Conservation (phyloP, 2,329 filamentous ascomycete genomes). For the Periconia sp. region DNA sequence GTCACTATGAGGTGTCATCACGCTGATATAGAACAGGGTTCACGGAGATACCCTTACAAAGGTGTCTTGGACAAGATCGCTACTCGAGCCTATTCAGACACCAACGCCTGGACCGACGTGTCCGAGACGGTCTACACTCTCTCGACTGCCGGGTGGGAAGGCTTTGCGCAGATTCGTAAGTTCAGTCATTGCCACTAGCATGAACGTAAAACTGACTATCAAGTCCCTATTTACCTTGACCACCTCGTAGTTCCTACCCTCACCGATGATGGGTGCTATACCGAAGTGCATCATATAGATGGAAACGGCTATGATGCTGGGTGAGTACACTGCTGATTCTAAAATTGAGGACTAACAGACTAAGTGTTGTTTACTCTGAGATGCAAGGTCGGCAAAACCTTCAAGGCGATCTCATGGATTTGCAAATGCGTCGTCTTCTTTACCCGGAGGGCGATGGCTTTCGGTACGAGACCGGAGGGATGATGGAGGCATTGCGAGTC, state of each 20-base stretch:
- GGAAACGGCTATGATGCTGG: constrained; percentile 91
- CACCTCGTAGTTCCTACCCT: constrained; percentile 90
- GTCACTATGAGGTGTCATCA: neutral
- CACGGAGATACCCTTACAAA: constrained; percentile 91
- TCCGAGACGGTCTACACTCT: constrained; percentile 97
- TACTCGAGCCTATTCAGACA: constrained; percentile 88
- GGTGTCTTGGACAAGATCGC: constrained; percentile 93
- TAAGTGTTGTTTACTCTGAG: constrained; percentile 90
- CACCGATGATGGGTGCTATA: constrained; percentile 91
- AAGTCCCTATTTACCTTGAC: constrained; percentile 90
- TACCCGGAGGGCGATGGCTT: constrained; percentile 93
- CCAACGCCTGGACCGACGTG: constrained; percentile 96
- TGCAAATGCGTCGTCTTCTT: constrained; percentile 77
- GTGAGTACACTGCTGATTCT: constrained; percentile 19
- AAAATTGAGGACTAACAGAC: constrained; percentile 13
- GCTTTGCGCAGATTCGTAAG: constrained; percentile 79
- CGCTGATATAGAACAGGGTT: constrained; percentile 78
- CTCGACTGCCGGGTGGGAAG: constrained; percentile 95
- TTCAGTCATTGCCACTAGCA: neutral
- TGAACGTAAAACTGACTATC: neutral
- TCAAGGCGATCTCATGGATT: constrained; percentile 83
- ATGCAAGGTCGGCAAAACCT: constrained; percentile 96
- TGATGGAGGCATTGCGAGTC: constrained; percentile 89
- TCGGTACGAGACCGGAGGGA: constrained; percentile 96
- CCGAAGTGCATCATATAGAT: constrained; percentile 95